Conservation (phyloP, 257 asterid genomes). For the Capsicum rhomboideum region DNA sequence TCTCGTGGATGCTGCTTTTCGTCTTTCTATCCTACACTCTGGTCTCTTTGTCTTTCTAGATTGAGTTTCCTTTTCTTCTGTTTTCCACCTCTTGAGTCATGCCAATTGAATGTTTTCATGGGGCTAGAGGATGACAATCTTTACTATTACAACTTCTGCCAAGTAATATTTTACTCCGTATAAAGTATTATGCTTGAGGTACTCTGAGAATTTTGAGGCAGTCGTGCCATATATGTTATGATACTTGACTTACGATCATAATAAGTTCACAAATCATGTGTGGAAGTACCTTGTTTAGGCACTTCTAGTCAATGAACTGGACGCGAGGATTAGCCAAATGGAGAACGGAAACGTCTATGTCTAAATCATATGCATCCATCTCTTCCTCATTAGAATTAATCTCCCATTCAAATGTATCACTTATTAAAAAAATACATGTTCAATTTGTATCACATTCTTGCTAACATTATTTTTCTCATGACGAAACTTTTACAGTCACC, state of each 20-base stretch:
- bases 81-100: not conserved
- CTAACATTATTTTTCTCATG: not conserved
- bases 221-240: not conserved
- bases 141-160: not conserved
- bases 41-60: not conserved
- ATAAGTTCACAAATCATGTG: not conserved
- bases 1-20: not conserved
- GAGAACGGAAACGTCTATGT: not conserved
- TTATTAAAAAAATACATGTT: too few species aligned
- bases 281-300: not conserved
- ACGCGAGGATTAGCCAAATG: not conserved
- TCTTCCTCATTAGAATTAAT: not conserved
- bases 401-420: not conserved
- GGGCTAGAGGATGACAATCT: not conserved
- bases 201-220: not conserved
- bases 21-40: too few species aligned
- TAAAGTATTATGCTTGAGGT: not conserved
- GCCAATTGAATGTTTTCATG: not conserved
- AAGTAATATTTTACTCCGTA: not conserved
- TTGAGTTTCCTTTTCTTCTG: not conserved
- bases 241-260: not conserved
- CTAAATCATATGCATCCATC: not conserved
- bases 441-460: not conserved
- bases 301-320: not conserved
- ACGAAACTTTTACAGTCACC: conserved; percentile 12